Evolutionary conservation across 371 early-diverging fungal genomes (phyloP).

Genomic region (Saksenaea vasiformis): DNA sequence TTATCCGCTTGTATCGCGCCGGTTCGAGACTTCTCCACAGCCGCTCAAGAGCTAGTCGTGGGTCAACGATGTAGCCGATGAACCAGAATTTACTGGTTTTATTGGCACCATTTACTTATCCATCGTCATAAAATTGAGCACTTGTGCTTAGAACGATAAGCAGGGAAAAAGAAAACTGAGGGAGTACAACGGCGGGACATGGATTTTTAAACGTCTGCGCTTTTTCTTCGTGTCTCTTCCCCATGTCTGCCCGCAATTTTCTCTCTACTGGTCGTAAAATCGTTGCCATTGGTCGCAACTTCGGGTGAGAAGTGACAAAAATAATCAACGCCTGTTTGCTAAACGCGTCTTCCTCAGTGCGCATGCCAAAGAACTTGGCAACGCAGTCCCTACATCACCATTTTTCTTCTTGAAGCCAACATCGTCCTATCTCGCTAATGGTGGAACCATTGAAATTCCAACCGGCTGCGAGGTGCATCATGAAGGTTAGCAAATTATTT

Average conservation of each 20-base stretch:
- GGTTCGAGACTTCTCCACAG: too few relatives aligned
- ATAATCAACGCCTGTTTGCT: neutral
- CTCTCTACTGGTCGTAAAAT: conserved; percentile 80
- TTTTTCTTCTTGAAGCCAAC: conserved; percentile 96
- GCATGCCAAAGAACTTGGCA: conserved; percentile 92
- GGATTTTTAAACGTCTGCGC: too few relatives aligned
- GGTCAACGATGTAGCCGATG: too few relatives aligned
- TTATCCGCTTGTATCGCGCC: too few relatives aligned
- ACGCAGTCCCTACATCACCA: conserved; percentile 84
- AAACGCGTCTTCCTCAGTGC: conserved; percentile 49
- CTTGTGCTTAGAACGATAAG: too few relatives aligned
- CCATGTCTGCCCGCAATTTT: conserved; percentile 58
- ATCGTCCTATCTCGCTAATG: conserved; percentile 76
- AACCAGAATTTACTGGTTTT: too few relatives aligned
- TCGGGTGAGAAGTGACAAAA: conserved; percentile 27
- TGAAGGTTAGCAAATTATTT: conserved; percentile 56
- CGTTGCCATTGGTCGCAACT: conserved; percentile 92
- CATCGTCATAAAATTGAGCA: too few relatives aligned
- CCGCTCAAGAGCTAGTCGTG: too few relatives aligned
- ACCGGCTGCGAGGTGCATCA: conserved; percentile 84
- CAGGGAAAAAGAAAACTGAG: too few relatives aligned
- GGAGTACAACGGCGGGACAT: too few relatives aligned
- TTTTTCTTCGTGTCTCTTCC: conserved; percentile 4
- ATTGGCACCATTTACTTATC: too few relatives aligned
- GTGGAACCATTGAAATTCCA: conserved; percentile 82